A percentile compares a stretch with the other conserved stretches of the same genome.
Evolutionary conservation across 176 grass and related monocot species (phyloP).

Genomic region (Calamus simplicifolius): DNA sequence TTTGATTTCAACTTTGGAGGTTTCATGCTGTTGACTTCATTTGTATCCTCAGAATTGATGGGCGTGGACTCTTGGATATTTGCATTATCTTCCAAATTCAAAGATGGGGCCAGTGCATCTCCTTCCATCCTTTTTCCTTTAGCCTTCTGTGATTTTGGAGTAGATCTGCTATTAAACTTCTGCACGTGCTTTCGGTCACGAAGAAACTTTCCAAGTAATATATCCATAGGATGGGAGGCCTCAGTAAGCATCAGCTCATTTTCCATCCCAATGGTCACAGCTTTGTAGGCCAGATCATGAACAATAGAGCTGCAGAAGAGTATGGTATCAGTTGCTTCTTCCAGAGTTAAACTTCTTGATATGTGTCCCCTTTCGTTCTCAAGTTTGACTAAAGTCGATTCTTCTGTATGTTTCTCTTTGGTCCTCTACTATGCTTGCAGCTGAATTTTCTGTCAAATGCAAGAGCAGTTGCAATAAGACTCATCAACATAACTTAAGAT

Average conservation of each 20-base stretch:
- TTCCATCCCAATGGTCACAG: conserved; percentile 59
- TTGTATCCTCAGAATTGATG: conserved; percentile 29
- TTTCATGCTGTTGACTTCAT: conserved; percentile 45
- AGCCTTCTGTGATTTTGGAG: conserved; percentile 37
- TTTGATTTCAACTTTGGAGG: conserved; percentile 80
- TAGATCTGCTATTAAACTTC: conserved; percentile 29
- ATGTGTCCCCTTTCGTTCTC: conserved; percentile 41
- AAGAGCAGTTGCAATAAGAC: no score
- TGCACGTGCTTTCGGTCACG: conserved; percentile 27
- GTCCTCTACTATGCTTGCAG: no score
- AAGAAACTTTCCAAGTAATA: conserved; percentile 27
- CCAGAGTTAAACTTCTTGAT: conserved; percentile 63
- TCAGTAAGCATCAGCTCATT: conserved; percentile 19
- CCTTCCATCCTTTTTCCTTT: conserved; percentile 75
- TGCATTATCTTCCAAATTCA: conserved; percentile 9
- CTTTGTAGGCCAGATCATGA: conserved; percentile 73
- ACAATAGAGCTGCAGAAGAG: conserved; percentile 83
- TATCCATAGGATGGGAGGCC: conserved; percentile 25
- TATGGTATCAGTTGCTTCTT: conserved; percentile 83
- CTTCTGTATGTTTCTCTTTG: conserved; percentile 3
- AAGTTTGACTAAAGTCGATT: conserved; percentile 14
- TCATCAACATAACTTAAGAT: no score
- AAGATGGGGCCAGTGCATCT: conserved; percentile 23
- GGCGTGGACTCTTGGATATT: conserved; percentile 28
- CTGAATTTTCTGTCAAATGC: conserved; percentile 12